Percentiles rank a stretch among this genome's conserved stretches.
Conservation (phyloP, 148 eudicot species). For the Pouteria glomerata region DNA sequence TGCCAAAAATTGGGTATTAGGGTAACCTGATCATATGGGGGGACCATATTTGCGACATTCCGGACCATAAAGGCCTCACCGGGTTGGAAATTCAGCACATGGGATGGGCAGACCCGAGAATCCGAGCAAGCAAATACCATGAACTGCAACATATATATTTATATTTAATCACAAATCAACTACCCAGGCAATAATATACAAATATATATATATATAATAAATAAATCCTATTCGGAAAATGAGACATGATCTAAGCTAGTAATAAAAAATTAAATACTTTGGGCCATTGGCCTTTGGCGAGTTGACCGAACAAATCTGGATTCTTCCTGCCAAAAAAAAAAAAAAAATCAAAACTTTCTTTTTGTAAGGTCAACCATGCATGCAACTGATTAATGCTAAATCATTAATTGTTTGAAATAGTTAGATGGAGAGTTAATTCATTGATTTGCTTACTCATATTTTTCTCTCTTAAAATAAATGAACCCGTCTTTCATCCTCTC, state of each 20-base stretch:
- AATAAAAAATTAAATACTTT: conserved; percentile 68
- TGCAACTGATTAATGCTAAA: not conserved
- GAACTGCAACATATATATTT: conserved; percentile 34
- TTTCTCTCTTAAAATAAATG: conserved; percentile 69
- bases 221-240: not conserved
- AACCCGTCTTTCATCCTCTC: conserved; percentile 77
- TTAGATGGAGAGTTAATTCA: too few species aligned
- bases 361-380: not conserved
- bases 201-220: not conserved
- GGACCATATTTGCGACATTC: conserved; percentile 88
- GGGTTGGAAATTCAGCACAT: conserved; percentile 70
- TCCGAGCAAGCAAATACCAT: conserved; percentile 98
- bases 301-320: conserved; percentile 63
- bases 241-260: too few species aligned
- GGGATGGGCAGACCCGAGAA: conserved; percentile 93
- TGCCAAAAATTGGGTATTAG: not conserved
- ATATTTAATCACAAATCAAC: not conserved
- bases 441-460: conserved; percentile 70
- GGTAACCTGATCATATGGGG: conserved; percentile 70
- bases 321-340: conserved; percentile 47
- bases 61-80: conserved; percentile 94
- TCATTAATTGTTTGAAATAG: too few species aligned
- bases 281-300: conserved; percentile 87
- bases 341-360: not conserved
- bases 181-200: too few species aligned